Base-by-base conservation (phyloP, 306 rosid genomes). In the Fagus crenata region DNA sequence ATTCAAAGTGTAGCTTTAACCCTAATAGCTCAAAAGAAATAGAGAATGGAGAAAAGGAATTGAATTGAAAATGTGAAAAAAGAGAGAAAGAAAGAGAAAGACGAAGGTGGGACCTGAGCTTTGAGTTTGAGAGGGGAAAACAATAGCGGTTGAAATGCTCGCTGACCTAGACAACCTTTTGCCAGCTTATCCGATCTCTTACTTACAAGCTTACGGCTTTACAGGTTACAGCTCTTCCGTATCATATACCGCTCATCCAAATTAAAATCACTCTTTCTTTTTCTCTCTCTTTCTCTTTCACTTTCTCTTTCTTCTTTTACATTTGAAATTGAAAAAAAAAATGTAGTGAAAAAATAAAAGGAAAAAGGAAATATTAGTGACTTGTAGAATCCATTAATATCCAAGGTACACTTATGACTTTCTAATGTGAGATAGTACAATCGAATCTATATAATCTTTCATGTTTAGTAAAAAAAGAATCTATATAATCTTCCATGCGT, bases 141-240 rank as follows among this genome's bases (percentile, higher is more conserved):
- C 40, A 84, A 70, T 55, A 60, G 87, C 83, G 76, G 82, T 85
- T 63, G 81, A 76, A 83, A 49, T 59, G 85, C 65, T 84, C 54
- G 79, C 85, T 81, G 79, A 81, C 79, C 76, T 46, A 69, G 74
- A 78, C 87, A 80, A 85, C 77, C 87, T 80, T 81, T 80, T 81
- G 90, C 90, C 89, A 81, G 83, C 88, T 39, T 84, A 81, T 85
- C 51, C 7, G 28, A 22, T 22, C 28, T 71, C 65, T 77, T 55
- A 78, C 84, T 22, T 42, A 56, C 4, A 46, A 14, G 51, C 51
- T 46, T 9, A 46, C 51, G 11, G 13, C 51, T 46, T 46, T 7
- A 12, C 11, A 14, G 13, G 11, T 46, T 46, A 46, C 68, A 7
- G 9, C 42, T 17, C 69, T 35, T 75, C 60, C 43, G 15, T 17